Evolutionary conservation across 164 flowering plant species (phyloP), one percentile per base, ranked within the genome.

Genomic region (Hamamelis virginiana): DNA sequence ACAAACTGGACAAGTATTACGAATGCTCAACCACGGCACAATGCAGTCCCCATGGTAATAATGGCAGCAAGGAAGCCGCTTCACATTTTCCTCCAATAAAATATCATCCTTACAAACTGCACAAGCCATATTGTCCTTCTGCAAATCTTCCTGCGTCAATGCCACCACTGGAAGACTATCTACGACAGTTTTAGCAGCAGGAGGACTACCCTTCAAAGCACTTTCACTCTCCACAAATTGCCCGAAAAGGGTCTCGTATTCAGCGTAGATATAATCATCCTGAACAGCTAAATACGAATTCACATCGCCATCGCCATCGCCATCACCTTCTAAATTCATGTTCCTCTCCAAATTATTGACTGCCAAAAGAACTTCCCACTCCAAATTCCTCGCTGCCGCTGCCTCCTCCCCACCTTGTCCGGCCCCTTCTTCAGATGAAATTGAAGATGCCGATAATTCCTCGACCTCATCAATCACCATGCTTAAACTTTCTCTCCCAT

Each of bases 1-100:
- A 61, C 97, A 92, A 26, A 92, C 89, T 0, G 97, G 97, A 65
- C 96, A 92, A 14, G 96, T 74, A 65, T 92, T 92, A 75, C 96
- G 75, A 15, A 90, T 72, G 3, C 80, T 82, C 68, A 92, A 72
- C 97, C 96, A 90, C 0, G 89, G 89, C 14, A 85, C 83, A 45
- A 92, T 90, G 72, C 97, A 92, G 18, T 89, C 91, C 22, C 78
- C 91, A 73, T 92, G 97, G 63, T 92, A 92, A 1, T 82, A 82
- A 72, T 92, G 97, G 15, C 85, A 89, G 73, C 98, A 92, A 1
- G 98, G 98, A 76, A 92, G 61, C 66, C 83, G 80, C 84, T 58
- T 91, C 2, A 76, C 91, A 25, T 50, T 68, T 51, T 86, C 91
- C 1, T 91, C 93, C 9, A 77, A 79, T 51, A 22, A 55, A 15